Conservation (phyloP, 139 green algal genomes). For the Dunaliella primolecta region DNA sequence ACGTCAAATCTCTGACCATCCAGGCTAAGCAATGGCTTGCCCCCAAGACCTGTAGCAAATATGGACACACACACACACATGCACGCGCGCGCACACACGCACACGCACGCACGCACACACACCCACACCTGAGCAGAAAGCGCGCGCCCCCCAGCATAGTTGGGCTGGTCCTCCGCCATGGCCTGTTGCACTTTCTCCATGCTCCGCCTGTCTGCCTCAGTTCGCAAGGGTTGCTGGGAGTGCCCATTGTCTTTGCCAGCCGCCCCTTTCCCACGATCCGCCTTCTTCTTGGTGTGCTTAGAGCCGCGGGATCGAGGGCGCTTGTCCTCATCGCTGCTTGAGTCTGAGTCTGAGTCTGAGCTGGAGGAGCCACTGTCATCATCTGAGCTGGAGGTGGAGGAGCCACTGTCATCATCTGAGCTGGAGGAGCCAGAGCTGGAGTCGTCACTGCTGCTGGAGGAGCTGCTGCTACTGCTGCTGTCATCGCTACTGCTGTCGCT, state of each 20-base stretch:
- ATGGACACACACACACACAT: no score
- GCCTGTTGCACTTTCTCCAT: neutral
- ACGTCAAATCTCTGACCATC: no score
- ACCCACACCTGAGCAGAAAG: no score
- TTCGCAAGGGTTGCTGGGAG: neutral
- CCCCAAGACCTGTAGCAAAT: no score
- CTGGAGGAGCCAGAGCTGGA: slow-evolving; percentile 21
- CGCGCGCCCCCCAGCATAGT: neutral
- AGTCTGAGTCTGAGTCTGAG: slow-evolving; percentile 14
- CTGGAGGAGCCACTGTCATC: slow-evolving; percentile 20
- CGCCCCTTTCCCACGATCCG: no score
- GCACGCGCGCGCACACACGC: no score
- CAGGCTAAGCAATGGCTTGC: no score
- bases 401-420: slow-evolving; percentile 14
- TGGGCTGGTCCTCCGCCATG: neutral
- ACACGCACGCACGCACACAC: no score
- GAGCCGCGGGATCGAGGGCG: neutral
- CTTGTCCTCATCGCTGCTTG: slow-evolving; percentile 14
- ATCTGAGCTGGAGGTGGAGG: slow-evolving; percentile 12
- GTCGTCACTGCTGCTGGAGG: slow-evolving; percentile 18
- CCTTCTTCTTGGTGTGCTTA: neutral
- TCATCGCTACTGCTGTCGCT: slow-evolving; percentile 16
- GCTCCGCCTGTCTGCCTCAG: neutral
- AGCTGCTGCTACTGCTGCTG: slow-evolving; percentile 25
- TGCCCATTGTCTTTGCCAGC: no score